Conservation (phyloP, 345 rosid genomes). For the Streptanthus diversifolius region DNA sequence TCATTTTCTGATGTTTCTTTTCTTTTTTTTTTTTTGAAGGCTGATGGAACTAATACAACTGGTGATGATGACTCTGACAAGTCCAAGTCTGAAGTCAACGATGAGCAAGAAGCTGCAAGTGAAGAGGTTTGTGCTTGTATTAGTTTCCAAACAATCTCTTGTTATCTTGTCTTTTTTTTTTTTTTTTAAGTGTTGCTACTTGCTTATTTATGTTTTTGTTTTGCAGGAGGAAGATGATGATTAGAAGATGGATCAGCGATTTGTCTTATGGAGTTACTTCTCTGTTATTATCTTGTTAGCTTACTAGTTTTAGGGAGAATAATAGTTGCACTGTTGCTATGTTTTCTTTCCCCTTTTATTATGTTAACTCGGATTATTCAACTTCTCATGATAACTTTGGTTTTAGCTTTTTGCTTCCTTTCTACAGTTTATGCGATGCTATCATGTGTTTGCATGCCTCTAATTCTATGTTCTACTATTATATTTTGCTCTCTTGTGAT, state of each 20-base stretch:
- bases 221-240: conserved; percentile 54
- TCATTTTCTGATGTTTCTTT: background rate
- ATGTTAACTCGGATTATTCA: conserved; percentile 22
- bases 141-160: background rate
- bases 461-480: background rate
- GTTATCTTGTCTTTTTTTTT: background rate
- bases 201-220: background rate
- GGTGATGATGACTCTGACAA: conserved; percentile 76
- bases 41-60: conserved; percentile 41
- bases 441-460: background rate
- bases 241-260: conserved; percentile 26
- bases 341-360: background rate
- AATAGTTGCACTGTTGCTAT: background rate
- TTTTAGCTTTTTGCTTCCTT: conserved; percentile 25
- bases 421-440: background rate
- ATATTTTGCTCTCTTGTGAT: background rate
- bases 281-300: conserved; percentile 27
- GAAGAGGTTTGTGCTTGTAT: conserved; percentile 10
- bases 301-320: conserved; percentile 26
- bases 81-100: conserved; percentile 64
- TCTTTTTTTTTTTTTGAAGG: conserved; percentile 32
- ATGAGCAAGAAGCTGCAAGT: conserved; percentile 16
- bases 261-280: background rate
- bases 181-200: background rate
- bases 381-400: conserved; percentile 19